Percentiles rank a stretch among this genome's conserved stretches.
Conservation (phyloP, 768 basidiomycete species). For the Fomitopsis pulvina region DNA sequence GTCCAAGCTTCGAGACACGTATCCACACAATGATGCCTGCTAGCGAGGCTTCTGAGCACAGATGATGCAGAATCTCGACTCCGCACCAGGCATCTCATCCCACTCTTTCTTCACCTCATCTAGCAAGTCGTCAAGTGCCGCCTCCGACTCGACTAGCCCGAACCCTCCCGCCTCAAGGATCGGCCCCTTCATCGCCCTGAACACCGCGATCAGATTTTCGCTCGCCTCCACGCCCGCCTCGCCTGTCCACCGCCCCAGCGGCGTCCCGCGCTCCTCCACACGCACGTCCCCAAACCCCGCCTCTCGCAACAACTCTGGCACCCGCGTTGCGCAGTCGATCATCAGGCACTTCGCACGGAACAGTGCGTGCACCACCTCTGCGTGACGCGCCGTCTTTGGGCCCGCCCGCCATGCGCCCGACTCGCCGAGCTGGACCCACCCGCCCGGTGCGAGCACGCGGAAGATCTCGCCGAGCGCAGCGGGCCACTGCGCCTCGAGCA, state of each 20-base stretch:
- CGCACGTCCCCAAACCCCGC: slow-evolving; percentile 22
- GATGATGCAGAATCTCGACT: slow-evolving; percentile 1
- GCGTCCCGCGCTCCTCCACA: slow-evolving; percentile 14
- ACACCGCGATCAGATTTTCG: slow-evolving; percentile 13
- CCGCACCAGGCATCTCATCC: slow-evolving; percentile 15
- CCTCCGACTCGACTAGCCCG: slow-evolving; percentile 11
- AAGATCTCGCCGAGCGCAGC: slow-evolving; percentile 20
- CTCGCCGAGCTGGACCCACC: slow-evolving; percentile 28
- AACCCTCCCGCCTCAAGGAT: slow-evolving; percentile 16
- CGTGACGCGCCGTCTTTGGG: slow-evolving; percentile 4
- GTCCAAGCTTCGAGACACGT: no score
- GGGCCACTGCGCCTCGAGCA: slow-evolving; percentile 24
- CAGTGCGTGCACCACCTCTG: neutral
- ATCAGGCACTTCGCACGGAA: slow-evolving; percentile 4
- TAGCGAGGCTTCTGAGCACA: slow-evolving; percentile 8
- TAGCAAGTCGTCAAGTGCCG: slow-evolving; percentile 16
- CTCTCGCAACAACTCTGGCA: slow-evolving; percentile 19
- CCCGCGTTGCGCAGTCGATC: slow-evolving; percentile 1
- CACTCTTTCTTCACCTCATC: slow-evolving; percentile 20
- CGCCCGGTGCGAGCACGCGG: slow-evolving; percentile 27
- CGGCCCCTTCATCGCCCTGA: slow-evolving; percentile 19
- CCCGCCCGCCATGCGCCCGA: slow-evolving; percentile 8
- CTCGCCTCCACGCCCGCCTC: slow-evolving; percentile 16
- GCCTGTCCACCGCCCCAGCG: slow-evolving; percentile 21
- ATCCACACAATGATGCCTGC: no score